phyloP scores from a whole-genome alignment of 1,284 basidiomycete genomes.

The Melampsora americana region DNA sequence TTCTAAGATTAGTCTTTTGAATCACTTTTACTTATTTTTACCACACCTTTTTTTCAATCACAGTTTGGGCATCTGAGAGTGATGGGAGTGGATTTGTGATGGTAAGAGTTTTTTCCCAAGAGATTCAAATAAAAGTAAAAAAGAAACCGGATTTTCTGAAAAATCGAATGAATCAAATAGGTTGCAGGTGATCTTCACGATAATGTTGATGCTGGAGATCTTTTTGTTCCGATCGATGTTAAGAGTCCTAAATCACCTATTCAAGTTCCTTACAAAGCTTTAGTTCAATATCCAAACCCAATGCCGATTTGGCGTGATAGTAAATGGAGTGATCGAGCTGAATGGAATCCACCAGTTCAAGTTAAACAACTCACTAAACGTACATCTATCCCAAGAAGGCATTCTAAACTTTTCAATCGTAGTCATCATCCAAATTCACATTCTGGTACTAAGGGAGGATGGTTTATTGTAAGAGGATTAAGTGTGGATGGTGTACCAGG shows the following conservation, averaged over 20 bases:
- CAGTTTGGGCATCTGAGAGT: not conserved
- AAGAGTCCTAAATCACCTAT: slow-evolving; percentile 16
- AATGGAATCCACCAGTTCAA: not conserved
- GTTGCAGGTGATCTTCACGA: not conserved
- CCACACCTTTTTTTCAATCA: not conserved
- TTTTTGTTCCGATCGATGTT: slow-evolving; percentile 30
- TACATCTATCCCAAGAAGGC: not conserved
- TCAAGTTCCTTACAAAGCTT: not conserved
- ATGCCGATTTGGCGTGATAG: not conserved
- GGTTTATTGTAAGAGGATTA: slow-evolving; percentile 24
- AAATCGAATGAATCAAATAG: not conserved
- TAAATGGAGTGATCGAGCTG: not conserved
- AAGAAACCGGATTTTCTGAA: not conserved
- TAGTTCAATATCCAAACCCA: not conserved
- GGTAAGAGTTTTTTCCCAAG: not conserved
- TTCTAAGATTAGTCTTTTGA: too few relatives aligned
- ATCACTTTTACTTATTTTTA: too few relatives aligned
- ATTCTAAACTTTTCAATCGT: not conserved
- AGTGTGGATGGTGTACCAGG: slow-evolving; percentile 31
- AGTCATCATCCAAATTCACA: not conserved
- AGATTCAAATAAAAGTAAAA: not conserved
- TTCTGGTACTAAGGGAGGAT: slow-evolving; percentile 9
- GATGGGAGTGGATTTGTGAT: not conserved
- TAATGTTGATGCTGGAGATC: slow-evolving; percentile 31
- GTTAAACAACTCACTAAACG: not conserved